Percentiles rank a stretch among this genome's conserved stretches.
phyloP scores from a whole-genome alignment of 345 rosid genomes.

The Carallia pectinifolia region DNA sequence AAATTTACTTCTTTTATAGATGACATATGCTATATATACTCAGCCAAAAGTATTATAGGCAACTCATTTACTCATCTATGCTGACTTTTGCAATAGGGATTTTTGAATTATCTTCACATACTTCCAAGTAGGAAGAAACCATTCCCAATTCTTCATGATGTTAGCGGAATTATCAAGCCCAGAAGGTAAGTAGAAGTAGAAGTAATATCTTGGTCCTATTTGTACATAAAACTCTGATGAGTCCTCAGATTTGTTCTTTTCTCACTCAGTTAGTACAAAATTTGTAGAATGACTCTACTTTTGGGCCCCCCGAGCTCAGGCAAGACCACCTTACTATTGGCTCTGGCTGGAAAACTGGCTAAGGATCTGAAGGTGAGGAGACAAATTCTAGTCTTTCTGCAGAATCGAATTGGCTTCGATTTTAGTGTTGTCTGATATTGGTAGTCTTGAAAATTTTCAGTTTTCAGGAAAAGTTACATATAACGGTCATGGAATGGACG shows the following conservation, averaged over 20 bases:
- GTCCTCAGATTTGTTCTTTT: not conserved
- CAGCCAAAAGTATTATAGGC: no score
- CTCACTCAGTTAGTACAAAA: not conserved
- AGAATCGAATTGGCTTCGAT: not conserved
- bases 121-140: slow-evolving; percentile 53
- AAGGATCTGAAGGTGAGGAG: slow-evolving; percentile 48
- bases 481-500: slow-evolving; percentile 63
- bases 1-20: not conserved
- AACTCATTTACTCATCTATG: not conserved
- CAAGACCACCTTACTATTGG: slow-evolving; percentile 52
- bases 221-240: not conserved
- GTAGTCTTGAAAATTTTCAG: slow-evolving; percentile 24
- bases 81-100: slow-evolving; percentile 29
- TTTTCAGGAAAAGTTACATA: slow-evolving; percentile 57
- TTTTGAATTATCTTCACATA: slow-evolving; percentile 41
- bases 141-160: slow-evolving; percentile 40
- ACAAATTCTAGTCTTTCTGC: not conserved
- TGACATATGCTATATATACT: not conserved
- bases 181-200: slow-evolving; percentile 24
- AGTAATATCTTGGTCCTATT: not conserved
- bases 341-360: slow-evolving; percentile 56
- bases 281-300: slow-evolving; percentile 55
- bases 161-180: slow-evolving; percentile 61
- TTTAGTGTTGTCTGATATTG: slow-evolving; percentile 4
- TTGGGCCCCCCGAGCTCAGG: slow-evolving; percentile 63